Percentiles rank a stretch among this genome's conserved stretches.
Conservation (phyloP, 2,329 filamentous ascomycete genomes). For the Fusarium cicatricum region DNA sequence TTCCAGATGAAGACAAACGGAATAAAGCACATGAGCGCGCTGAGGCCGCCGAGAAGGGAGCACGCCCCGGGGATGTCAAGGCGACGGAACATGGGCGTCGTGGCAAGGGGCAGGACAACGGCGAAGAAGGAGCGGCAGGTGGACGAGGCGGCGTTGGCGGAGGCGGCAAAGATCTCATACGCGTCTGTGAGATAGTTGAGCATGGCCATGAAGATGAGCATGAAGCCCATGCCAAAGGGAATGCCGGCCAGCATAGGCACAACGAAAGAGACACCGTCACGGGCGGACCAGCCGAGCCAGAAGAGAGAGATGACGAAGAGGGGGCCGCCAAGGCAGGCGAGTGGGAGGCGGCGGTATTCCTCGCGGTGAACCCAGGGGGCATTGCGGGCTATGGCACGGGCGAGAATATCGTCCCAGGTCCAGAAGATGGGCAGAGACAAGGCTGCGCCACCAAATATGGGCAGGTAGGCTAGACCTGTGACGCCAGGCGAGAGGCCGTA, state of each 20-base stretch:
- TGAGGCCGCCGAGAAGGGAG: constrained; percentile 60
- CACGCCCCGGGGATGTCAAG: constrained; percentile 61
- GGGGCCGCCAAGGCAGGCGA: constrained; percentile 75
- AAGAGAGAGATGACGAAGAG: constrained; percentile 65
- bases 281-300: constrained; percentile 69
- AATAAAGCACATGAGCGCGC: constrained; percentile 58
- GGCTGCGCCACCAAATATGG: constrained; percentile 70
- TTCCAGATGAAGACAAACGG: constrained; percentile 65
- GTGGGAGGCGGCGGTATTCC: constrained; percentile 73
- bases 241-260: constrained; percentile 68
- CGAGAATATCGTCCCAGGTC: constrained; percentile 68
- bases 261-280: constrained; percentile 57
- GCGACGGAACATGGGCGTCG: constrained; percentile 57
- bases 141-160: constrained; percentile 84
- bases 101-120: constrained; percentile 70
- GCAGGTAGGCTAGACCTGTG: constrained; percentile 73
- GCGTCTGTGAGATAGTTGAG: constrained; percentile 73
- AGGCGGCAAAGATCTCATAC: constrained; percentile 73
- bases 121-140: constrained; percentile 94
- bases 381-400: constrained; percentile 56
- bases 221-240: constrained; percentile 68
- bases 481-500: constrained; percentile 71
- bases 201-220: constrained; percentile 70
- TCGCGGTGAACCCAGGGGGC: constrained; percentile 68
- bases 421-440: constrained; percentile 69